These are phyloP conservation scores for Filobasidium floriforme DNA, from an alignment of 768 basidiomycete species.

Conservation along the genomic window DNA sequence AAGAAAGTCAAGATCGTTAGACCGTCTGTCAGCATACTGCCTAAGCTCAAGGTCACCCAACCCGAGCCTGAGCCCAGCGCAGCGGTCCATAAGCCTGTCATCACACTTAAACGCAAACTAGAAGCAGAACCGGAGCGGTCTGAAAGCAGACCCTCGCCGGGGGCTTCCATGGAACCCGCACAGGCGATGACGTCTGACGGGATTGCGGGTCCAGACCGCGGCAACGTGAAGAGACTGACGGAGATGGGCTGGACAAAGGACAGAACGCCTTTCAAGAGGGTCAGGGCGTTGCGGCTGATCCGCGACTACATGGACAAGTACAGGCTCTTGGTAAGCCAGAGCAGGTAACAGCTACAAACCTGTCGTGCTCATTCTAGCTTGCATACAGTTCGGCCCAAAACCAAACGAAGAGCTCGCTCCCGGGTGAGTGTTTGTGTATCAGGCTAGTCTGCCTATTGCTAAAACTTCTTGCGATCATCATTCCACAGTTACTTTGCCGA, in stretches of 20 bases:
- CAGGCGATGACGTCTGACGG: neutral
- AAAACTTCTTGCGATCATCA: neutral
- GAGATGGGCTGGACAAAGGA: conserved; percentile 2
- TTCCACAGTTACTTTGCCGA: conserved; percentile 3
- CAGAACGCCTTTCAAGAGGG: conserved; percentile 1
- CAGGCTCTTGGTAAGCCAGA: conserved; percentile 6
- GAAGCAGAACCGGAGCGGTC: neutral
- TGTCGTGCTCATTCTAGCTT: neutral
- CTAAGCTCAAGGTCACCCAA: neutral
- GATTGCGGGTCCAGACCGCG: too few relatives aligned
- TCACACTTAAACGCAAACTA: conserved; percentile 1
- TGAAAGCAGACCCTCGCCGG: neutral
- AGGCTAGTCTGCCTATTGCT: neutral
- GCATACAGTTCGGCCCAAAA: conserved; percentile 7
- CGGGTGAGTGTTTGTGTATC: neutral
- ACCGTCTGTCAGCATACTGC: neutral
- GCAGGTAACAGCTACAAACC: neutral
- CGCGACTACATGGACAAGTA: conserved; percentile 1
- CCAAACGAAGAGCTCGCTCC: conserved; percentile 11
- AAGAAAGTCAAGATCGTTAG: conserved; percentile 17
- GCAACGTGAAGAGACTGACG: neutral
- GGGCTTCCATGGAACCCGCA: too few relatives aligned
- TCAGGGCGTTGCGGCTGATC: conserved; percentile 9
- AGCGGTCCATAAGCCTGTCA: neutral
- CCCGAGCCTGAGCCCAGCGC: neutral